These are phyloP conservation scores for Diaporthe citri DNA, from an alignment of 2,329 filamentous ascomycete species.

Conservation along the genomic window DNA sequence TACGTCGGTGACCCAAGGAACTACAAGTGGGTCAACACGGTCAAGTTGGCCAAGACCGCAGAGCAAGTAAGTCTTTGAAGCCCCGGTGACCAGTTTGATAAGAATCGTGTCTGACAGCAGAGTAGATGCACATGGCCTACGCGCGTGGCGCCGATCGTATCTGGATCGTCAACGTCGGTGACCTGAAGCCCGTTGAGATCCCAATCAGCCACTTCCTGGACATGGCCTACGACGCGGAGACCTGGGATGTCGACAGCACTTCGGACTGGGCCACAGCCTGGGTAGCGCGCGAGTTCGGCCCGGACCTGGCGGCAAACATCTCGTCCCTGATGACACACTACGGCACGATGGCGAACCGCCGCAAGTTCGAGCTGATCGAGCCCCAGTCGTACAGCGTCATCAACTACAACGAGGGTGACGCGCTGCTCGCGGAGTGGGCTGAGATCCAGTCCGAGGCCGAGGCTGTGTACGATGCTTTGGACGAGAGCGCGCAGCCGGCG, in stretches of 20 bases:
- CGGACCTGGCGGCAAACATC: constrained; percentile 59
- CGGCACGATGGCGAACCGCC: constrained; percentile 65
- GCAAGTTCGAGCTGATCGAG: constrained; percentile 74
- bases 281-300: constrained; percentile 69
- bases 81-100: neutral
- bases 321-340: constrained; percentile 67
- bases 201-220: constrained; percentile 77
- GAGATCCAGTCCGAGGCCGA: constrained; percentile 66
- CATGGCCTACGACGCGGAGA: constrained; percentile 73
- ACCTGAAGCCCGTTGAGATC: constrained; percentile 74
- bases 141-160: constrained; percentile 70
- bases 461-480: constrained; percentile 66
- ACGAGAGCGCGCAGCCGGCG: constrained; percentile 62
- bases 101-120: neutral
- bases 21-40: constrained; percentile 74
- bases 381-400: constrained; percentile 69
- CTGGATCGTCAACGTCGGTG: constrained; percentile 77
- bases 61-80: constrained; percentile 53
- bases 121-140: constrained; percentile 71
- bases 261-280: constrained; percentile 65
- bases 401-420: constrained; percentile 75
- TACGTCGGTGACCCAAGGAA: constrained; percentile 62
- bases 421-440: constrained; percentile 67
- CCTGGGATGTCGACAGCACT: constrained; percentile 68
- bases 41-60: constrained; percentile 71